These are phyloP conservation scores for Wickerhamiella infanticola DNA, from an alignment of 1,139 yeast genomes.

Conservation along the genomic window DNA sequence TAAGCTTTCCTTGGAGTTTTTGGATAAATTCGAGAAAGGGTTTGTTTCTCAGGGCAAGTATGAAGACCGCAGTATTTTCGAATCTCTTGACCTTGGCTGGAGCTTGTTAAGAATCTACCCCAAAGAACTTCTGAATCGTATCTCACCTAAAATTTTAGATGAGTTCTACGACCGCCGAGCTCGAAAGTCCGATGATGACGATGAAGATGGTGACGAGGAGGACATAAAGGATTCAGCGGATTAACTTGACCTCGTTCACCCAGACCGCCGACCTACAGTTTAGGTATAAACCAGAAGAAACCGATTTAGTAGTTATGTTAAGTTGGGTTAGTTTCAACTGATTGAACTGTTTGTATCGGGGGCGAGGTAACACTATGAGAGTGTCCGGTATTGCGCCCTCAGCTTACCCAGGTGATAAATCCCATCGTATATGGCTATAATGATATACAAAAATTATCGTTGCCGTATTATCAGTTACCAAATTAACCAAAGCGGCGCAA, in stretches of 20 bases:
- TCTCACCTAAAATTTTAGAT: slow-evolving; percentile 87
- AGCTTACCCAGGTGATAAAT: too few species aligned
- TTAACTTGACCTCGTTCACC: too few species aligned
- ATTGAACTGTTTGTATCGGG: too few species aligned
- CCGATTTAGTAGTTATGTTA: too few species aligned
- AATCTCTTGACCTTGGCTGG: slow-evolving; percentile 97
- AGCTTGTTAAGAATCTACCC: slow-evolving; percentile 94
- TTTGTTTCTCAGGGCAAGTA: slow-evolving; percentile 93
- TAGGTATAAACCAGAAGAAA: too few species aligned
- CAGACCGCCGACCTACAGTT: too few species aligned
- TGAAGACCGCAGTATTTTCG: slow-evolving; percentile 86
- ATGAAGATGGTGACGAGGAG: slow-evolving; percentile 18
- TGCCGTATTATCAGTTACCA: too few species aligned
- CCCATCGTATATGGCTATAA: too few species aligned
- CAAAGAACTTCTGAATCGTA: slow-evolving; percentile 95
- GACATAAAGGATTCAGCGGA: background rate
- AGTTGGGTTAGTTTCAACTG: too few species aligned
- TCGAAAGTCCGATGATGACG: slow-evolving; percentile 25
- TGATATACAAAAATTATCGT: too few species aligned
- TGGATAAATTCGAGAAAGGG: slow-evolving; percentile 93
- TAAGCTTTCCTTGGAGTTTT: slow-evolving; percentile 87
- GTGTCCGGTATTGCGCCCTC: too few species aligned
- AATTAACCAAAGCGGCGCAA: slow-evolving; percentile 22
- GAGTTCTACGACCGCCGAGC: slow-evolving; percentile 84
- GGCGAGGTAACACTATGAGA: too few species aligned